Conservation (phyloP, 106 monocot species). For the Dendrobium officinale region DNA sequence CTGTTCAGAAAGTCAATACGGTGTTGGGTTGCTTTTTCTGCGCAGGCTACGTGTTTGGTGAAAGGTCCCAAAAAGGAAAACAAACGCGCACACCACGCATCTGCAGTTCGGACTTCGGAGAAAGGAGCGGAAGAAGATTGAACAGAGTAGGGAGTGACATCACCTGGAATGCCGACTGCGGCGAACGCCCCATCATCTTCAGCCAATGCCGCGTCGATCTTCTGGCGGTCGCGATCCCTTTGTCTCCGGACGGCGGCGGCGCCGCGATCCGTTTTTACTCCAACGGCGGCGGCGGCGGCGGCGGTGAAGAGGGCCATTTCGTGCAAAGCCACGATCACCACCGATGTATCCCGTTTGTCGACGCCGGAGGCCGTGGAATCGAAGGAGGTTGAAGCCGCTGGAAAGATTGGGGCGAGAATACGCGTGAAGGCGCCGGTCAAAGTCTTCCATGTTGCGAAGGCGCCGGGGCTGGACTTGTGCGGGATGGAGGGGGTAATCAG, state of each 20-base stretch:
- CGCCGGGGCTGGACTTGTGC: slow-evolving; percentile 55
- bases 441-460: slow-evolving; percentile 69
- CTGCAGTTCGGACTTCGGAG: not conserved
- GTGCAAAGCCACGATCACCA: slow-evolving; percentile 34
- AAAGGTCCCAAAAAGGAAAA: no score
- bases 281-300: not conserved
- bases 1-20: no score
- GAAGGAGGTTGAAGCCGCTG: slow-evolving; percentile 21
- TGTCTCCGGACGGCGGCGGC: not conserved
- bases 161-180: not conserved
- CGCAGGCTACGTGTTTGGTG: no score
- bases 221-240: not conserved
- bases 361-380: not conserved
- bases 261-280: not conserved
- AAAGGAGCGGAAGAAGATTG: not conserved
- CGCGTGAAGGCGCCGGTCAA: slow-evolving; percentile 62
- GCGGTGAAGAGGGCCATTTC: slow-evolving; percentile 2
- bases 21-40: no score
- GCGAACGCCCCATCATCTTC: not conserved
- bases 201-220: not conserved
- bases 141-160: not conserved
- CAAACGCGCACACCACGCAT: not conserved
- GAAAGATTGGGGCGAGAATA: slow-evolving; percentile 48
- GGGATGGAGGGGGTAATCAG: slow-evolving; percentile 76
- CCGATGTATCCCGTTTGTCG: slow-evolving; percentile 16